Conservation (phyloP, 2,329 filamentous ascomycete genomes). For the Penicillium aurantiogriseum region DNA sequence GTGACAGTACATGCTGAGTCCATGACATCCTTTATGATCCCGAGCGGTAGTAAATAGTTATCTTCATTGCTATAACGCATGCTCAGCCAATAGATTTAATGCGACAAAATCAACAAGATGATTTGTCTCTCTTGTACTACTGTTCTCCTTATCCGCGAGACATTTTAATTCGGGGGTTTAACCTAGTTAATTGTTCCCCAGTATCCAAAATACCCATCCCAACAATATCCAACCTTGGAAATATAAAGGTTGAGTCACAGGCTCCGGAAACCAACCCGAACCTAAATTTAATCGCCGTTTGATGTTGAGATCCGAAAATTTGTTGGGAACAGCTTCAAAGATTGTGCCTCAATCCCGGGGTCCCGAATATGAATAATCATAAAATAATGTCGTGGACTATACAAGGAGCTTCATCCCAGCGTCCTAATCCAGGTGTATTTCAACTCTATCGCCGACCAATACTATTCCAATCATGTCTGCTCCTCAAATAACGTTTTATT, state of each 20-base stretch:
- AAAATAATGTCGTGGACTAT: background rate
- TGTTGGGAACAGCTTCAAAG: background rate
- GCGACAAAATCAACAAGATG: fast-evolving
- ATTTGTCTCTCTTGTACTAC: background rate
- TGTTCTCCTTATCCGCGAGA: background rate
- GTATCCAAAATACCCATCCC: background rate
- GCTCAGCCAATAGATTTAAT: background rate
- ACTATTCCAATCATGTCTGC: background rate
- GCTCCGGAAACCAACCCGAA: background rate
- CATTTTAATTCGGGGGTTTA: background rate
- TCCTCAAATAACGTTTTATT: conserved; percentile 14
- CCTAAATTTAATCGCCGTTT: background rate
- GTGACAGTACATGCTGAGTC: background rate
- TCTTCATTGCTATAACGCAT: background rate
- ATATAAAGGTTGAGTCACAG: background rate
- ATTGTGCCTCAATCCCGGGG: background rate
- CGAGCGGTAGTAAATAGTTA: background rate
- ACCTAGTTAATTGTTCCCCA: background rate
- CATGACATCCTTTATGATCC: background rate
- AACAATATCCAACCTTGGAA: background rate
- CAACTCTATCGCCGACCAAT: background rate
- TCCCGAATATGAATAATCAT: background rate
- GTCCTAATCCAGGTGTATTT: background rate
- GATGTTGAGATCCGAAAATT: background rate
- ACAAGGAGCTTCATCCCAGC: too few relatives aligned